Conservation (phyloP, 2,329 filamentous ascomycete species). For the Lasiodiplodia hormozganensis region DNA sequence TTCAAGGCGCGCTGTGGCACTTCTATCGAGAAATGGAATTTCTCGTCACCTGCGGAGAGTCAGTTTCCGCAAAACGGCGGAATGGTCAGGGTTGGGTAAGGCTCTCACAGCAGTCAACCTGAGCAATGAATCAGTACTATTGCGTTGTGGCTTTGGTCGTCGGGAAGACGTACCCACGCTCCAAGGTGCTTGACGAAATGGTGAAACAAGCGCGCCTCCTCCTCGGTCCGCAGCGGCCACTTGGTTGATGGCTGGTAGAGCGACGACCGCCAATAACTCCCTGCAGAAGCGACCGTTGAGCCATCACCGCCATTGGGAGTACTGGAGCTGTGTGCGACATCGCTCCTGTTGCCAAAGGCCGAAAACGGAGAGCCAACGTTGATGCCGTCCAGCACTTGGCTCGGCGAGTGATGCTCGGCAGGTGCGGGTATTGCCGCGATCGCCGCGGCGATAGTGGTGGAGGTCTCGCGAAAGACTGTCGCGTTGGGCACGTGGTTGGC, state of each 20-base stretch:
- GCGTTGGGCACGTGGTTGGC: background rate
- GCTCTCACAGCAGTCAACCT: conserved; percentile 25
- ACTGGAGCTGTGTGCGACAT: background rate
- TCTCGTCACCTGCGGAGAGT: conserved; percentile 15
- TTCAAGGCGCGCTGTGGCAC: conserved; percentile 56
- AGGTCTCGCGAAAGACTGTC: background rate
- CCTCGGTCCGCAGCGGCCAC: conserved; percentile 3
- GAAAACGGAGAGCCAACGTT: conserved; percentile 2
- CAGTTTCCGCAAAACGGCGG: background rate
- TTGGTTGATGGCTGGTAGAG: conserved; percentile 11
- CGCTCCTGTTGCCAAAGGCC: background rate
- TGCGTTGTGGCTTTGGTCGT: background rate
- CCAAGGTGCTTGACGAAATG: conserved; percentile 21
- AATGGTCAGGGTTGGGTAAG: too few species aligned
- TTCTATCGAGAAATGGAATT: conserved; percentile 51
- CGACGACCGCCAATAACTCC: conserved; percentile 10
- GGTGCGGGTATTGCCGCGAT: background rate
- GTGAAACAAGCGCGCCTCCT: conserved; percentile 23
- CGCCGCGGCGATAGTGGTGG: background rate
- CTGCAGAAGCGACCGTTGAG: background rate
- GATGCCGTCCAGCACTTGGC: background rate
- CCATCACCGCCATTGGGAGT: background rate
- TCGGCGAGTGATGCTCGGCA: background rate
- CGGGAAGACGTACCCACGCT: conserved; percentile 4
- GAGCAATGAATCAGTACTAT: background rate